Base-by-base conservation (phyloP, 345 rosid species). In the Lepidium aucheri region DNA sequence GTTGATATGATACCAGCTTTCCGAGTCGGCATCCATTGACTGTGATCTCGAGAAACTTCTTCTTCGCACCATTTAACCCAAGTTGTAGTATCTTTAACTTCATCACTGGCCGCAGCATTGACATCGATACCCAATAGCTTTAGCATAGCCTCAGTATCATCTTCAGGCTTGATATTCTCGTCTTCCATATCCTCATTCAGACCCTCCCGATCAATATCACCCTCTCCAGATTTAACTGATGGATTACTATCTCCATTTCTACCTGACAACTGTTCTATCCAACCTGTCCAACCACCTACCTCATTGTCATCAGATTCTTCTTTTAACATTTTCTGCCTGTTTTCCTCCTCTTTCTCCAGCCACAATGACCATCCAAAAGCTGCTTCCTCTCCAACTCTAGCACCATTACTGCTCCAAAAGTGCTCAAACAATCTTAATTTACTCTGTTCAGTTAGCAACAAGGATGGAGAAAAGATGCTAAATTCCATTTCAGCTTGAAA, bases 271-370 rank as follows among this genome's bases (percentile, higher is more conserved):
- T 82, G 96, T 69, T 86, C 88, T 45, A 85, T 90, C 99, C 99
- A 94, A 59, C 97, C 97, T 50, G 94, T 90, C 99, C 99, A 90
- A 75, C 99, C 95, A 69, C 99, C 99, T 73, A 67, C 75, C 9
- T 87, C 92, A 47, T 77, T 76, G 32, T 82, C 81, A 54, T 69
- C 82, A 24, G 72, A 42, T 77, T 93, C 89, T 76, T 88, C 93
- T 76, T 76, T 83, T 60, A 84, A 65, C 44, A 69, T 74, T 68
- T 78, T 80, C 73, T 86, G 92, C 79, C 99, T 85, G 50, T 80
- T 80, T 73, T 90, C 92, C 70, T 94, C 99, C 82, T 94, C 99
- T 74, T 88, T 94, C 75, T 85, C 96, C 76, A 94, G 72, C 99
- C 99, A 94, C 20, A 65, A 20, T 6, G 88, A 81, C 99, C 99